phyloP scores from a whole-genome alignment of 805 yeast genomes.

The Candida quercuum region DNA sequence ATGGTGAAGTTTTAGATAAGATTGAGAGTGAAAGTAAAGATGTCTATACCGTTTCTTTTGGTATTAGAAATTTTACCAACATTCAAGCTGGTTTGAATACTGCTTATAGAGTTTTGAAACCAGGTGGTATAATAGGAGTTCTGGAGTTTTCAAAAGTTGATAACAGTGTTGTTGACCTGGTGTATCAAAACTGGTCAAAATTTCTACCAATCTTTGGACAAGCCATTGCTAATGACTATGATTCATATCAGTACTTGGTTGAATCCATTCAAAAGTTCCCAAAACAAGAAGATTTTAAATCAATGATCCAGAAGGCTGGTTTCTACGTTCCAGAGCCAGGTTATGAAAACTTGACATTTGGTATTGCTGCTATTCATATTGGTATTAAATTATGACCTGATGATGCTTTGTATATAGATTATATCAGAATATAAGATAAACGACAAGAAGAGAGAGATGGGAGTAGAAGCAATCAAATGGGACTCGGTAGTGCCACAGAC shows the following conservation, averaged over 20 bases:
- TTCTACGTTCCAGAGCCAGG: conserved; percentile 88
- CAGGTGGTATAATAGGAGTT: conserved; percentile 97
- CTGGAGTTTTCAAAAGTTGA: conserved; percentile 91
- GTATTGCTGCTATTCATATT: conserved; percentile 92
- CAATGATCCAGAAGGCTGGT: conserved; percentile 93
- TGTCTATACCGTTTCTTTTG: conserved; percentile 94
- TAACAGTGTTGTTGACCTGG: conserved; percentile 64
- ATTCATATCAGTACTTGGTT: conserved; percentile 92
- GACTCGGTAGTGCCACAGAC: too few relatives aligned
- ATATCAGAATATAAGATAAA: neutral
- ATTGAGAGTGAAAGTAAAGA: conserved; percentile 88
- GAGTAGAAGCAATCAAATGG: too few relatives aligned
- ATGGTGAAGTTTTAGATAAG: conserved; percentile 83
- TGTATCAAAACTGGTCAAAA: conserved; percentile 85
- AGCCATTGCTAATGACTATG: conserved; percentile 89
- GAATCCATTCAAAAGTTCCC: conserved; percentile 94
- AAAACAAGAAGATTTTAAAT: conserved; percentile 81
- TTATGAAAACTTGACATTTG: conserved; percentile 90
- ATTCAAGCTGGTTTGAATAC: conserved; percentile 90
- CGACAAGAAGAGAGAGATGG: too few relatives aligned
- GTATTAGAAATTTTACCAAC: conserved; percentile 94
- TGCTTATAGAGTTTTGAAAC: conserved; percentile 93
- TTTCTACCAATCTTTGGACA: conserved; percentile 93
- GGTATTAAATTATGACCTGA: conserved; percentile 70
- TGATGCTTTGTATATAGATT: neutral